phyloP scores from a whole-genome alignment of 495 filamentous ascomycete species.

The Podospora bellae-mahoneyi region DNA sequence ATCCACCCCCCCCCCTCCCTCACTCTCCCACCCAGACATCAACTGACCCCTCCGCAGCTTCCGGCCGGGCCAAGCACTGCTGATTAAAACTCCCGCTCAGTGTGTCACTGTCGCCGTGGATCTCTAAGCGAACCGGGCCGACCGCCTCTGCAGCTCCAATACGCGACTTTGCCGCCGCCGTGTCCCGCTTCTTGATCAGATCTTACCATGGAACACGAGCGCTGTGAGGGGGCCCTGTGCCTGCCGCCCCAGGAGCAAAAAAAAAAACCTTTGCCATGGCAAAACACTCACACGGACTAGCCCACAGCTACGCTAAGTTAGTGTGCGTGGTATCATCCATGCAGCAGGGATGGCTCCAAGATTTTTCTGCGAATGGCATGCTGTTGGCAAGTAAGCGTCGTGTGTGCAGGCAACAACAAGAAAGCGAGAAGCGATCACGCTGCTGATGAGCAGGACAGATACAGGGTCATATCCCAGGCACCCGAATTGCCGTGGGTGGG shows the following conservation, averaged over 20 bases:
- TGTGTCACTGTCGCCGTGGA: conserved; percentile 1
- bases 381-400: not conserved
- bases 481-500: conserved; percentile 4
- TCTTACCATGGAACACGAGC: conserved; percentile 1
- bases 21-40: not conserved
- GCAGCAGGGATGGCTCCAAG: not conserved
- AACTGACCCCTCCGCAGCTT: not conserved
- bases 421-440: conserved; percentile 1
- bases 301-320: not conserved
- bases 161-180: not conserved
- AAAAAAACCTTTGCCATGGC: not conserved
- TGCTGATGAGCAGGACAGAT: not conserved
- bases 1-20: not conserved
- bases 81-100: not conserved
- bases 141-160: conserved; percentile 4
- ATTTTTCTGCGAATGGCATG: not conserved
- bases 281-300: not conserved
- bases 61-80: not conserved
- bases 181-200: conserved; percentile 4
- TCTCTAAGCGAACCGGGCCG: conserved; percentile 6
- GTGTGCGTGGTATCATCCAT: not conserved
- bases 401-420: not conserved
- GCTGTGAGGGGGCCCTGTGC: not conserved
- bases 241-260: not conserved
- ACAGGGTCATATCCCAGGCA: not conserved